Base-by-base conservation (phyloP, 768 basidiomycete genomes). In the Auricularia sp. region DNA sequence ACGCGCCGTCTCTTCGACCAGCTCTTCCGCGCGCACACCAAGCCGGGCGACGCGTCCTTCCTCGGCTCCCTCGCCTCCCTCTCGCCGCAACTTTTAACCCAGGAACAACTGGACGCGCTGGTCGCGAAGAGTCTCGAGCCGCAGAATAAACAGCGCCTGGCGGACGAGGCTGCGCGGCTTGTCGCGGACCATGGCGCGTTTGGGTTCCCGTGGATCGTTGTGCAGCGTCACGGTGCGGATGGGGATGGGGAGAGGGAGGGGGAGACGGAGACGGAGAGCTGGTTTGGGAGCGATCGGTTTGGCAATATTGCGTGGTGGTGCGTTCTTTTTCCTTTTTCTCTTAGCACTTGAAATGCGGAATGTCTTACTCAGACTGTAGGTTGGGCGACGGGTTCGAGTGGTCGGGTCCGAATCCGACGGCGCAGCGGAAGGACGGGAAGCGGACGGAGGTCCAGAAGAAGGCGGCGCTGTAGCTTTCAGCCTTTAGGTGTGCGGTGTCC, bases 161-260 rank as follows among this genome's bases (percentile, higher is more conserved):
- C 14, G 18, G 35, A 54, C 21, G 64, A 64, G 35, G 64, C 56
- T 4, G 39, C 36, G 18, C 5, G 8, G 21, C 54, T 64, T 5
- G 64, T 42, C 13, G n/a, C 56, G 18, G 35, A 29, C 29, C 62
- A 62, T 1, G 34, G 54, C 47, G 63, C 63, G 13, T 64, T 64
- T n/a, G 64, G 64, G 6, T 59, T 64, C 35, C 64, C 64, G 6
- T 64, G 64, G 64, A 64, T 64, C 24, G n/a, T 80, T 18, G 47
- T 51, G 47, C 47, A 51, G 14, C 47, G 47, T n/a, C n/a, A n/a
- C n/a, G n/a, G n/a, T 3, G 44, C 11, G 44, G 29, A 29, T 29
- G 39, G 8, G 13, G 39, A 42, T 0, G 39, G 39, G 8, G 39
- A n/a, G n/a, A n/a, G n/a, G n/a, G n/a, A n/a, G n/a, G n/a, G n/a